These are phyloP conservation scores for Boechera stricta DNA, from an alignment of 345 rosid genomes.

Conservation along the genomic window DNA sequence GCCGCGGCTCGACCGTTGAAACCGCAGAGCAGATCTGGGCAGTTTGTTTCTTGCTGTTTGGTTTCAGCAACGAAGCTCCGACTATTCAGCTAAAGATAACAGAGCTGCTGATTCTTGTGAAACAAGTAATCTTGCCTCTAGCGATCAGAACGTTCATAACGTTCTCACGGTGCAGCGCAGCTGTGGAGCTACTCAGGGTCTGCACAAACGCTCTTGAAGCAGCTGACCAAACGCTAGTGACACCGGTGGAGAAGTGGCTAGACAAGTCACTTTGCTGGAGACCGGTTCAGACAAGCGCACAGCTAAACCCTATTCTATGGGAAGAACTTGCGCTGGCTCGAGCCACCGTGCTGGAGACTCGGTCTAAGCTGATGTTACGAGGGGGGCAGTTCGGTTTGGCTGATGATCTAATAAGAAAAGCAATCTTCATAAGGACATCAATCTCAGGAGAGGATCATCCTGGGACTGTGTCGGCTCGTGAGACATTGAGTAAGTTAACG, in stretches of 20 bases:
- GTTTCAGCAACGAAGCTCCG: slow-evolving; percentile 71
- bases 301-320: slow-evolving; percentile 88
- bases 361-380: slow-evolving; percentile 87
- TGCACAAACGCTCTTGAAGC: slow-evolving; percentile 89
- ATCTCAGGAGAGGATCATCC: slow-evolving; percentile 92
- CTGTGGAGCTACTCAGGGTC: slow-evolving; percentile 81
- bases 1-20: slow-evolving; percentile 59
- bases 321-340: slow-evolving; percentile 87
- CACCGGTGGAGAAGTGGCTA: slow-evolving; percentile 86
- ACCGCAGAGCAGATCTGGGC: slow-evolving; percentile 87
- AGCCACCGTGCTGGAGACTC: slow-evolving; percentile 88
- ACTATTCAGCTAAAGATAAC: slow-evolving; percentile 71
- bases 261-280: slow-evolving; percentile 92
- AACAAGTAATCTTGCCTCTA: slow-evolving; percentile 74
- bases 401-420: slow-evolving; percentile 89
- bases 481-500: slow-evolving; percentile 84
- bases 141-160: slow-evolving; percentile 74
- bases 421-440: slow-evolving; percentile 83
- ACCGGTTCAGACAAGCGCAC: slow-evolving; percentile 84
- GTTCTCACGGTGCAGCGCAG: slow-evolving; percentile 81
- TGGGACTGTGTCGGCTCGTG: slow-evolving; percentile 72
- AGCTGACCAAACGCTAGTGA: slow-evolving; percentile 81
- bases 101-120: slow-evolving; percentile 63
- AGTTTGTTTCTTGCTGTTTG: slow-evolving; percentile 74
- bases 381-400: slow-evolving; percentile 86